These are phyloP conservation scores for Pistacia integerrima DNA, from an alignment of 345 rosid species.

Conservation along the genomic window DNA sequence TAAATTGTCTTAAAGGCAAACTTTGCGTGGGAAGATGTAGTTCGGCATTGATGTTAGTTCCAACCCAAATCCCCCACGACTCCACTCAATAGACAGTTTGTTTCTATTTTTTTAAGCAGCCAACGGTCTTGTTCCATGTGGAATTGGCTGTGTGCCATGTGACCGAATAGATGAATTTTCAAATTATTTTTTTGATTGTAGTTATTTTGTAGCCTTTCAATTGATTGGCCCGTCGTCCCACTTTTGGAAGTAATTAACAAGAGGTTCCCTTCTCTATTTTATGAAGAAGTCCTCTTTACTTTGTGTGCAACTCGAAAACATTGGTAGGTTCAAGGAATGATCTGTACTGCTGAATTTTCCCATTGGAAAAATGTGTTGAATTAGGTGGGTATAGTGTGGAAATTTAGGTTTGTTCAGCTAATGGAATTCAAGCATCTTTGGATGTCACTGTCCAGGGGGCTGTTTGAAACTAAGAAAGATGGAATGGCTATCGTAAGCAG, in stretches of 20 bases:
- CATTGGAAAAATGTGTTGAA: background rate
- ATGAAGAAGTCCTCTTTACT: too few relatives aligned
- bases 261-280: too few relatives aligned
- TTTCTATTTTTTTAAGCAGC: background rate
- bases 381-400: conserved; percentile 9
- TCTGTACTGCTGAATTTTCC: background rate
- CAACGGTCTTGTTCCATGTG: background rate
- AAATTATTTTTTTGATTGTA: background rate
- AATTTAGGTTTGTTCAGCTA: background rate
- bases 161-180: too few relatives aligned
- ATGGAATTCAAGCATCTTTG: background rate
- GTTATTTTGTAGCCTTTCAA: background rate
- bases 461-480: too few relatives aligned
- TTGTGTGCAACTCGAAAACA: background rate
- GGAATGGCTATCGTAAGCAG: background rate
- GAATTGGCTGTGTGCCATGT: background rate
- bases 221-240: background rate
- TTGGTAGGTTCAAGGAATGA: background rate
- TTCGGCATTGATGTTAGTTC: too few relatives aligned
- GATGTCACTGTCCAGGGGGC: background rate
- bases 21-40: too few relatives aligned
- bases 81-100: background rate
- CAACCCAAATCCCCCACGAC: background rate
- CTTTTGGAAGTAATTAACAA: background rate
- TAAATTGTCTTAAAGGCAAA: too few relatives aligned